These are phyloP conservation scores for Linderina pennispora DNA, from an alignment of 192 early-diverging fungal genomes.

Conservation along the genomic window DNA sequence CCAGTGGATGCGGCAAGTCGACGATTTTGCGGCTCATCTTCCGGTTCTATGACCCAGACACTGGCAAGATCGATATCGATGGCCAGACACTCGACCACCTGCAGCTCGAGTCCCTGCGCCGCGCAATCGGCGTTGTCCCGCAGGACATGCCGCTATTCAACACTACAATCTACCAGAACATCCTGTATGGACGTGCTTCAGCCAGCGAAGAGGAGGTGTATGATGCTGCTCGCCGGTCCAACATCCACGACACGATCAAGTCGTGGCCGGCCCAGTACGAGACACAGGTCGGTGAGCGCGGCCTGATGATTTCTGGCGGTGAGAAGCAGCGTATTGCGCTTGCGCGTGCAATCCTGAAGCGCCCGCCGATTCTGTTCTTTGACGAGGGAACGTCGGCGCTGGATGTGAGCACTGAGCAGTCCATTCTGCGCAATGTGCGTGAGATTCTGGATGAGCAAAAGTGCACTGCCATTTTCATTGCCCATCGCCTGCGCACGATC, in stretches of 20 bases:
- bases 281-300: constrained; percentile 65
- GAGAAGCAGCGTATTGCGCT: constrained; percentile 61
- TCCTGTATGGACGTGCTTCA: constrained; percentile 74
- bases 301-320: constrained; percentile 66
- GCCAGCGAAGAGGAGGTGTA: constrained; percentile 58
- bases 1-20: constrained; percentile 89
- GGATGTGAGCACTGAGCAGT: constrained; percentile 59
- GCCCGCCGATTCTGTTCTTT: constrained; percentile 53
- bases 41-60: constrained; percentile 87
- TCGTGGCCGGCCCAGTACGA: constrained; percentile 55
- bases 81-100: constrained; percentile 75
- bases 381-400: constrained; percentile 63
- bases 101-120: constrained; percentile 73
- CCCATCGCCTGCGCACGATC: constrained; percentile 88
- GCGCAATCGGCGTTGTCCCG: constrained; percentile 78
- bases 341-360: constrained; percentile 46
- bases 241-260: constrained; percentile 58
- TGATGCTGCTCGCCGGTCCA: constrained; percentile 51
- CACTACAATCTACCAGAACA: constrained; percentile 86
- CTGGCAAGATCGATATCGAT: constrained; percentile 78
- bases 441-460: constrained; percentile 55
- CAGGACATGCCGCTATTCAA: constrained; percentile 95
- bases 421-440: constrained; percentile 82
- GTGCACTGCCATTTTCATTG: constrained; percentile 89
- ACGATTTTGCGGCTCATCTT: constrained; percentile 81